These are phyloP conservation scores for Leccinum obscurum DNA, from an alignment of 768 basidiomycete species.

Conservation along the genomic window DNA sequence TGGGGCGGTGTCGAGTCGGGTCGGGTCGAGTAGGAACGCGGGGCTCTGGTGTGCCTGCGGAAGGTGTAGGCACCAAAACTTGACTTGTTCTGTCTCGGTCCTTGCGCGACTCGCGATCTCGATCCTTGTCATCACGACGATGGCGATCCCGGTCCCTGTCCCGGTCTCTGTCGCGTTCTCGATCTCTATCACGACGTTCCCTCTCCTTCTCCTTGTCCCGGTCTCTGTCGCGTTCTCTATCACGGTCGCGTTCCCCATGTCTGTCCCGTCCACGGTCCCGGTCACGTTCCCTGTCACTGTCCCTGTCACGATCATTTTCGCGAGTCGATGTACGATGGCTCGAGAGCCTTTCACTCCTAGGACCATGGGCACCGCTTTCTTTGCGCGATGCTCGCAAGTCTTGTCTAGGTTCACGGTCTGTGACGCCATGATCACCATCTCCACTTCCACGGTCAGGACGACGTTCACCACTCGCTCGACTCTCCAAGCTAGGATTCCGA, in stretches of 20 bases:
- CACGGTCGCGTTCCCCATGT: conserved; percentile 48
- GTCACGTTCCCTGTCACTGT: conserved; percentile 48
- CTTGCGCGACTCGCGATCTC: conserved; percentile 63
- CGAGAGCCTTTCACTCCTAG: conserved; percentile 48
- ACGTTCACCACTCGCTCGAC: conserved; percentile 69
- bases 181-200: conserved; percentile 40
- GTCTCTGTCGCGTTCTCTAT: conserved; percentile 40
- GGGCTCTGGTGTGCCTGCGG: conserved; percentile 45
- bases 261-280: conserved; percentile 48
- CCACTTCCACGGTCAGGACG: conserved; percentile 51
- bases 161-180: conserved; percentile 52
- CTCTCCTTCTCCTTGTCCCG: conserved; percentile 43
- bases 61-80: conserved; percentile 33
- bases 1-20: conserved; percentile 51
- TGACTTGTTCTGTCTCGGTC: conserved; percentile 50
- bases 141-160: conserved; percentile 47
- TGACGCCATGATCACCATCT: conserved; percentile 44
- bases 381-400: conserved; percentile 45
- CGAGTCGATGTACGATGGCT: conserved; percentile 39
- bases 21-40: conserved; percentile 64
- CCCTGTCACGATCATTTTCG: conserved; percentile 40
- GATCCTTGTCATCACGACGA: conserved; percentile 61
- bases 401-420: conserved; percentile 50
- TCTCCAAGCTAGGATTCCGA: conserved; percentile 68
- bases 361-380: conserved; percentile 53